Evolutionary conservation across 2,329 filamentous ascomycete species (phyloP), one percentile per base, ranked within the genome.

Genomic region (Hawksworthiomyces lignivorus): DNA sequence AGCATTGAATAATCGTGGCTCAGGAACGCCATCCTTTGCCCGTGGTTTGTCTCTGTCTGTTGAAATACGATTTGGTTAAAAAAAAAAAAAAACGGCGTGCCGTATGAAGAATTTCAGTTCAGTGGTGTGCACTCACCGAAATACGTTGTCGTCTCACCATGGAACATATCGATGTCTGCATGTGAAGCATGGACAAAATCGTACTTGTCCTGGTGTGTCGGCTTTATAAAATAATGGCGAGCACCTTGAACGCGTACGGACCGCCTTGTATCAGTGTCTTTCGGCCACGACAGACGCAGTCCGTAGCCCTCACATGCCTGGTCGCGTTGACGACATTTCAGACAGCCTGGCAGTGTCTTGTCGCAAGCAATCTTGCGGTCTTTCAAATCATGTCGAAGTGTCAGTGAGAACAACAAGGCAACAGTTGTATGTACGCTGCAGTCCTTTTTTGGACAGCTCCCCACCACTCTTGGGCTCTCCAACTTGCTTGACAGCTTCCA

Each of bases 311-410:
- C 22, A 26, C 46, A 50, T 11, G 36, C 19, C 11, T 42, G 38
- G 18, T 36, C 37, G 5, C 41, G 33, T 24, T 44, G 34, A 6
- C n/a, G 22, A 36, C 46, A 50, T 12, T 43, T 46, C 5, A 19
- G n/a, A 20, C 48, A 50, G 6, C 33, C 24, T 4, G 48, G 48
- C 8, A 48, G 37, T 1, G 48, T 34, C n/a, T 41, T 40, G 30
- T 50, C 48, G 21, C 48, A 50, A 3, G 45, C 37, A 22, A 46
- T 46, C 12, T 46, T 48, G 20, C 43, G 45, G 37, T 41, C 48
- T 50, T 14, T 26, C 24, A 26, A 8, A 26, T n/a, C n/a, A n/a
- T n/a, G n/a, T n/a, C n/a, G n/a, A n/a, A n/a, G n/a, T n/a, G n/a
- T n/a, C n/a, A n/a, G n/a, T n/a, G n/a, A n/a, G n/a, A n/a, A n/a